These are phyloP conservation scores for Babesia microti DNA, from an alignment of 169 alveolate species.

Conservation along the genomic window DNA sequence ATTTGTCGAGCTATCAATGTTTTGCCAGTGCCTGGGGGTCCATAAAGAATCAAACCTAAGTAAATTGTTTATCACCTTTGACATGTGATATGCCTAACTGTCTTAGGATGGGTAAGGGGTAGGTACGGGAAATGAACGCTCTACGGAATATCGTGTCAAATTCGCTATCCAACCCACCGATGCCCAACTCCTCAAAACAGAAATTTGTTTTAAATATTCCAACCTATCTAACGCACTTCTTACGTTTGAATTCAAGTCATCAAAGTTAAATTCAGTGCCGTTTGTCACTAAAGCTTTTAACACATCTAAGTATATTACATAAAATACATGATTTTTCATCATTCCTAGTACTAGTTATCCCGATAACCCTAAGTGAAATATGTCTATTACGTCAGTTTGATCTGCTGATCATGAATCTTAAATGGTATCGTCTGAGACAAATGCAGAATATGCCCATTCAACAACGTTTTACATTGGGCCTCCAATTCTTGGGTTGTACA, in stretches of 20 bases:
- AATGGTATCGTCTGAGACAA: constrained; percentile 28
- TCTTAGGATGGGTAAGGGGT: constrained; percentile 90
- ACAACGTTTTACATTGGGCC: constrained; percentile 2
- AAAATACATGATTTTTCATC: not conserved
- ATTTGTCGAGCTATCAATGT: constrained; percentile 98
- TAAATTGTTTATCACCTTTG: constrained; percentile 54
- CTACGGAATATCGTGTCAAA: constrained; percentile 96
- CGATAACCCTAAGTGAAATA: no score
- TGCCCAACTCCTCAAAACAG: constrained; percentile 82
- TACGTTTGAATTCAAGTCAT: constrained; percentile 14
- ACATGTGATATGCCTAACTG: constrained; percentile 97
- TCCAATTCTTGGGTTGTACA: no score
- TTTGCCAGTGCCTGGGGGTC: constrained; percentile 99
- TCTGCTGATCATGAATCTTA: constrained; percentile 8
- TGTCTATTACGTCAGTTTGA: constrained; percentile 25
- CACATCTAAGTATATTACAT: constrained; percentile 9
- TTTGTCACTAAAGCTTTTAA: constrained; percentile 24
- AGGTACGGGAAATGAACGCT: constrained; percentile 97
- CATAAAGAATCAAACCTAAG: constrained; percentile 88
- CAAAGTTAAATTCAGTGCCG: constrained; percentile 30
- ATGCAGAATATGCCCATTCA: constrained; percentile 33
- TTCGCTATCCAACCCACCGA: constrained; percentile 84
- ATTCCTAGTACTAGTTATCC: no score
- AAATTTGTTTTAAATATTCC: constrained; percentile 63
- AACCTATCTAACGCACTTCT: constrained; percentile 11